phyloP scores from a whole-genome alignment of 495 filamentous ascomycete species.

The Echria macrotheca region DNA sequence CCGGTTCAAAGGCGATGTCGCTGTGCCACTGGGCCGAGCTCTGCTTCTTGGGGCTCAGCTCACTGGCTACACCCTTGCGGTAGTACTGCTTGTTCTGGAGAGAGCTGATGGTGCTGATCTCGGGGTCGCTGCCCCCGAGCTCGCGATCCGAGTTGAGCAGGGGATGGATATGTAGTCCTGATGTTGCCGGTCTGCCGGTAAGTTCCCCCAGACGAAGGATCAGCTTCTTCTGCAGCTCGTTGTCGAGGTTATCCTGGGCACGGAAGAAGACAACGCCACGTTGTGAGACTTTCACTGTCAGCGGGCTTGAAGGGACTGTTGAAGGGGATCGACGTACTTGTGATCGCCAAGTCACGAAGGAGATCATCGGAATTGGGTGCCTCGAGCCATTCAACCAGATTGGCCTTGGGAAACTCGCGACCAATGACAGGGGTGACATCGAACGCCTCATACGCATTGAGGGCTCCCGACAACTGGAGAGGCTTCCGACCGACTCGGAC shows the following conservation, averaged over 20 bases:
- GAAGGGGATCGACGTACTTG: conserved; percentile 52
- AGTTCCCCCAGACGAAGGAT: conserved; percentile 57
- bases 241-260: conserved; percentile 52
- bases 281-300: conserved; percentile 76
- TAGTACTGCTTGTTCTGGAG: conserved; percentile 53
- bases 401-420: conserved; percentile 56
- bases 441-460: conserved; percentile 55
- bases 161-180: conserved; percentile 65
- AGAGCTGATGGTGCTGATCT: conserved; percentile 67
- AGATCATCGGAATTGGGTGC: conserved; percentile 63
- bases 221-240: conserved; percentile 54
- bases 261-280: conserved; percentile 78
- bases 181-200: conserved; percentile 57
- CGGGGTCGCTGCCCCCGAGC: conserved; percentile 54
- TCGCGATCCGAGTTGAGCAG: conserved; percentile 57
- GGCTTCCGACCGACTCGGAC: conserved; percentile 26
- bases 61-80: conserved; percentile 16
- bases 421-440: conserved; percentile 68
- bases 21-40: conserved; percentile 52
- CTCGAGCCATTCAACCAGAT: conserved; percentile 56
- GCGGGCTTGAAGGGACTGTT: no score
- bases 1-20: conserved; percentile 62
- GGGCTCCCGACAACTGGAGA: conserved; percentile 45
- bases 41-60: conserved; percentile 30
- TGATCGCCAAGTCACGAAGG: conserved; percentile 63